Conservation (phyloP, 768 basidiomycete genomes). For the Cubamyces lactineus region DNA sequence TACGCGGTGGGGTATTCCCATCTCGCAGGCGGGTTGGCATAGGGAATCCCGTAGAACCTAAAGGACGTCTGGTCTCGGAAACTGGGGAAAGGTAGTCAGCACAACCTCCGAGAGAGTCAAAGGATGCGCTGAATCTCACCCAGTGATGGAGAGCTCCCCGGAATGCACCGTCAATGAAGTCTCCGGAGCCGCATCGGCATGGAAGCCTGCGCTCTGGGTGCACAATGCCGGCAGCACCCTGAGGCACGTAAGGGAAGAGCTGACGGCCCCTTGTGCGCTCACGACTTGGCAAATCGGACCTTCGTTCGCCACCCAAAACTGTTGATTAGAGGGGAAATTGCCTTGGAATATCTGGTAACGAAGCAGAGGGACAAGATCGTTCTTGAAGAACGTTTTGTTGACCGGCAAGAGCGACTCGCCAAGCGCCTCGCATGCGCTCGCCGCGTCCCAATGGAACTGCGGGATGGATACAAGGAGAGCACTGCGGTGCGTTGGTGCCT, state of each 20-base stretch:
- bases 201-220: conserved; percentile 28
- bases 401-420: conserved; percentile 30
- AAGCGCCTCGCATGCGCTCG: conserved; percentile 25
- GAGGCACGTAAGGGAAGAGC: conserved; percentile 21
- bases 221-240: conserved; percentile 29
- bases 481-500: conserved; percentile 27
- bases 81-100: conserved; percentile 25
- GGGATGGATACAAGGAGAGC: conserved; percentile 25
- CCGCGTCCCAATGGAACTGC: conserved; percentile 19
- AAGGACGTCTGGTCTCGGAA: conserved; percentile 53
- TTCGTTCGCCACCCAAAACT: conserved; percentile 28
- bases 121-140: conserved; percentile 15
- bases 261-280: conserved; percentile 28
- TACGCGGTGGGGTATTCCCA: conserved; percentile 47
- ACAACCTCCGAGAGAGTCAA: neutral
- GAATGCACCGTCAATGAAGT: conserved; percentile 27
- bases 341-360: conserved; percentile 30
- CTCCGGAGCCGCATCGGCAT: conserved; percentile 17
- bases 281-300: conserved; percentile 27
- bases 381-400: conserved; percentile 26
- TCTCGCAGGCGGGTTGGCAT: conserved; percentile 45
- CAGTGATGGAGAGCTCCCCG: conserved; percentile 29
- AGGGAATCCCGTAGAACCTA: conserved; percentile 56
- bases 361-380: conserved; percentile 28
- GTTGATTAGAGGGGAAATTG: conserved; percentile 19